A percentile compares a stretch with the other conserved stretches of the same genome.
These are phyloP conservation scores for Taiwanofungus camphoratus DNA, from an alignment of 1,284 basidiomycete genomes.

Conservation along the genomic window DNA sequence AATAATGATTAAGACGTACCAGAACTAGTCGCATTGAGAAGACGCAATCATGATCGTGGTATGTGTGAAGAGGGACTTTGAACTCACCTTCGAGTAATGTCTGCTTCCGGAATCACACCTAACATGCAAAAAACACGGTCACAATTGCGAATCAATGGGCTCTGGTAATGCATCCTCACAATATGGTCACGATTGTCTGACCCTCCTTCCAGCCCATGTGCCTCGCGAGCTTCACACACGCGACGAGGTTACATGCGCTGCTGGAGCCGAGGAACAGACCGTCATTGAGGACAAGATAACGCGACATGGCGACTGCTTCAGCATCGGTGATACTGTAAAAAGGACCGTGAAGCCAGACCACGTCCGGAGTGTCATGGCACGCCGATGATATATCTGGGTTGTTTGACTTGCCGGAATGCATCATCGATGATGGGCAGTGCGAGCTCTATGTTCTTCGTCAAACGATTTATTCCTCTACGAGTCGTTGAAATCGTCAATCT, in stretches of 20 bases:
- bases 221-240: conserved; percentile 76
- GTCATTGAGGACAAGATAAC: conserved; percentile 83
- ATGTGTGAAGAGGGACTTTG: neutral
- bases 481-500: neutral
- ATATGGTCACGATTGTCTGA: conserved; percentile 74
- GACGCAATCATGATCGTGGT: neutral
- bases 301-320: conserved; percentile 90
- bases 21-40: conserved; percentile 31
- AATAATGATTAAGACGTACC: too few relatives aligned
- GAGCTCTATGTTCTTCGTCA: conserved; percentile 83
- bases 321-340: conserved; percentile 74
- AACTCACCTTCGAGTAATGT: conserved; percentile 79
- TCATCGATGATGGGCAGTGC: conserved; percentile 82
- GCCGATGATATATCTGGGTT: too few relatives aligned
- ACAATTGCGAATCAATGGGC: too few relatives aligned
- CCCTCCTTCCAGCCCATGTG: conserved; percentile 64
- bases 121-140: neutral
- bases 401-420: conserved; percentile 70
- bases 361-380: too few relatives aligned
- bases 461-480: conserved; percentile 79
- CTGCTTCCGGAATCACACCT: conserved; percentile 82
- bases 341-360: too few relatives aligned
- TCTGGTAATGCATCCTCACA: conserved; percentile 45
- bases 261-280: conserved; percentile 95
- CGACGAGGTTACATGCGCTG: conserved; percentile 93